Evolutionary conservation across 2,329 filamentous ascomycete genomes (phyloP), one percentile per base, ranked within the genome.

Genomic region (Metarhizium guizhouense): DNA sequence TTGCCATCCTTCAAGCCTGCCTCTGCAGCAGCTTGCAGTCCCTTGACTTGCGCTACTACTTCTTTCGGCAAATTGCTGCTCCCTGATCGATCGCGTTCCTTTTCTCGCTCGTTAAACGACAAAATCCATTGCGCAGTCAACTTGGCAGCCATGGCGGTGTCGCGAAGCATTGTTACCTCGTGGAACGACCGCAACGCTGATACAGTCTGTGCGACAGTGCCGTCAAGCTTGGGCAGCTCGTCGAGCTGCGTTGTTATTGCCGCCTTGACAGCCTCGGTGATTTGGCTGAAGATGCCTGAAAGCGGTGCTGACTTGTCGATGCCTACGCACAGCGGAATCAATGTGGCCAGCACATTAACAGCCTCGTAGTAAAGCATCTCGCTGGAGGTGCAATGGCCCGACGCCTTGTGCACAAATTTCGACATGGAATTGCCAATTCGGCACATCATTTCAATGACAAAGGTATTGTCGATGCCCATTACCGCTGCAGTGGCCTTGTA

Each of bases 401-500:
- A 55, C 0, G 64, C 55, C 0, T 61, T 61, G 34, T 69, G 62
- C 3, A 78, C 64, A 51, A 76, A 72, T 51, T 68, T 70, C 7
- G 67, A 63, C 4, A 79, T 64, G 0, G 75, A 74, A 56, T 74
- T 73, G 57, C 70, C 68, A 2, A 80, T 63, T n/a, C 69, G 69
- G 1, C 64, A 61, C 14, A 79, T 66, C 0, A 68, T 72, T 55
- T 79, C 74, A 0, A 71, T 56, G 0, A 77, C 67, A 53, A 75
- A 79, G 2, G 70, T 67, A 45, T 74, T 72, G 45, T 83, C 79
- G 1, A 69, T 61, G 8, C 68, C 64, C 0, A 71, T 66, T 0
- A 70, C 67, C 0, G 74, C 69, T 3, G 65, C 59, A 0, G 71
- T 60, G 32, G 74, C 76, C 60, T 82, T 83, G 67, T 79, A 79